Evolutionary conservation across 2,329 filamentous ascomycete species (phyloP), one percentile per base, ranked within the genome.

Genomic region (Chaetomiaceae sp.): DNA sequence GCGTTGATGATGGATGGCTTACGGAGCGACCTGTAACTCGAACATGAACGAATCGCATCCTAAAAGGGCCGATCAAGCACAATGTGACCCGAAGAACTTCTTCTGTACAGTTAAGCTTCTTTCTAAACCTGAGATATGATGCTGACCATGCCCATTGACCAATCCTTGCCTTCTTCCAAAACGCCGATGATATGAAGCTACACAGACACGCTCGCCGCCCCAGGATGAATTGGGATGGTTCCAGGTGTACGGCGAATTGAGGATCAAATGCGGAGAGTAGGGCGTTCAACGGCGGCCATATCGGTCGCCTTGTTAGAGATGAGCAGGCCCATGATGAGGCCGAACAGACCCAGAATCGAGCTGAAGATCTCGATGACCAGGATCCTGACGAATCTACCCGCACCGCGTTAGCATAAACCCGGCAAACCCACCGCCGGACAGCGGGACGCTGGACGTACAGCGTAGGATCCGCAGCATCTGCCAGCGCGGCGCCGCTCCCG

Each of bases 341-440:
- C 94, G 62, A 98, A 98, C 3, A 98, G 81, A 54, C 94, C 93
- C 10, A 98, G 77, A 39, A 98, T 91, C 33, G 91, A 97, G 65
- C 90, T 96, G 75, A 98, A 98, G 66, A 98, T 98, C 70, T 98
- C 94, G 62, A 98, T 94, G 58, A 98, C 91, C 42, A 98, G 82
- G 58, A 98, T 95, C 73, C 95, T 96, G 70, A 98, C 91, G 69
- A 98, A 98, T 45, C 90, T 95, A 47, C 7, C 20, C 3, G 14
- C n/a, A 44, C 48, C 4, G 30, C 20, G 26, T 68, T 48, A 65
- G 60, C 24, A 41, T 39, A 19, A 33, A n/a, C 18, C 14, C 4
- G 11, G 29, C 2, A n/a, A 14, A 14, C 7, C 11, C 15, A 20
- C 18, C 19, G 12, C 11, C 17, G 10, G 10, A 34, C 3, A 20